Conservation (phyloP, 371 early-diverging fungal species). For the Mucor irregularis region DNA sequence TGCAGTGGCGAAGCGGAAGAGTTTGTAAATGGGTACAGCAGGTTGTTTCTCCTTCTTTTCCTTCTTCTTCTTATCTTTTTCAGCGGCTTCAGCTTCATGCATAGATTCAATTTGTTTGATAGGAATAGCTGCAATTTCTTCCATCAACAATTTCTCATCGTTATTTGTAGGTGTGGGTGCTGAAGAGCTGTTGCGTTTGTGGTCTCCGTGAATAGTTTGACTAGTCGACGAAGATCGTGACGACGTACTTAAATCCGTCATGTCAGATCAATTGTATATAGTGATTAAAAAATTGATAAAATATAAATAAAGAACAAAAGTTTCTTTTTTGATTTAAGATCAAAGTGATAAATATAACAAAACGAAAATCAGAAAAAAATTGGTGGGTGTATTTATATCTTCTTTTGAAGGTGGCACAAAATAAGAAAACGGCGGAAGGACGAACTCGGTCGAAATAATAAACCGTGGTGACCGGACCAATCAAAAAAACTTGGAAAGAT, state of each 20-base stretch:
- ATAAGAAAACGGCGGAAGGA: neutral
- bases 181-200: conserved; percentile 4
- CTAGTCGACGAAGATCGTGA: conserved; percentile 28
- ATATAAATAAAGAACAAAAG: neutral
- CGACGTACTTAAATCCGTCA: conserved; percentile 17
- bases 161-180: neutral
- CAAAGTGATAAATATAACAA: neutral
- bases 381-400: conserved; percentile 7
- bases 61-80: conserved; percentile 35
- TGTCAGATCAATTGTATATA: neutral
- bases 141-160: conserved; percentile 18
- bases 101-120: conserved; percentile 12
- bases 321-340: neutral
- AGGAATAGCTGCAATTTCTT: conserved; percentile 27
- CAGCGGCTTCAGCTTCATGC: conserved; percentile 2
- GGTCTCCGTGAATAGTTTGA: conserved; percentile 18
- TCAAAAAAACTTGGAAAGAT: neutral
- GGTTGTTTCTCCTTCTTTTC: conserved; percentile 42
- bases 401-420: neutral
- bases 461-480: conserved; percentile 8
- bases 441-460: conserved; percentile 6
- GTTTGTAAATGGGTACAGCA: conserved; percentile 47
- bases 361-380: neutral
- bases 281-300: neutral
- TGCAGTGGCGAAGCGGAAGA: conserved; percentile 69